Evolutionary conservation across 1,284 basidiomycete genomes (phyloP), one percentile per base, ranked within the genome.

Genomic region (Boletus sp.): DNA sequence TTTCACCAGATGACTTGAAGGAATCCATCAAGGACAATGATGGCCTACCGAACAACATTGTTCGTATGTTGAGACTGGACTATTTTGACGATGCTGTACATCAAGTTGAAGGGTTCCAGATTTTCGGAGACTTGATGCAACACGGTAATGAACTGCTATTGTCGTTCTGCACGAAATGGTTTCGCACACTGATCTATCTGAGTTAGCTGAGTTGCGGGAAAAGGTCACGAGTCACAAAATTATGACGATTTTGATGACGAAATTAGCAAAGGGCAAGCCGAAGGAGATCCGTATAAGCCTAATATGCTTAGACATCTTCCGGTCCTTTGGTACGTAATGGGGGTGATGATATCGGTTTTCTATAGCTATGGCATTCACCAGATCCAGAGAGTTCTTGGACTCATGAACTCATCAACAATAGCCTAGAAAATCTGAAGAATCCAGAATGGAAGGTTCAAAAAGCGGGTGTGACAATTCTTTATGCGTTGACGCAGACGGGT

Each of bases 11-110:
- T n/a, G 68, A 72, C 33, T 61, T 71, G 68, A 46, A 27, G 44
- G 43, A 50, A 13, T 33, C 27, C 1, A 33, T 74, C 21, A 55
- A 52, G 14, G 6, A 52, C 3, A 55, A 58, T 3, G 16, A 56
- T 8, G 19, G 28, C 14, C 54, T 71, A 44, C 55, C 68, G 6
- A 61, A 59, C 37, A 19, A 65, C 17, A 66, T 71, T 5, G 64
- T 71, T n/a, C 47, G 59, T 3, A 71, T 74, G 69, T 52, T 72
- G 9, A 55, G 50, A 33, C 50, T 63, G 31, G 60, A 74, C 53
- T 74, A 68, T 27, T 74, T 71, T 11, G 68, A 73, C 4, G 70
- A 73, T 43, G 63, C 71, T 6, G 61, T 71, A 1, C 66, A 68
- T n/a, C 55, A 21, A 6, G 56, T 71, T 4, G 70, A 71, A 54